Conservation (phyloP, 2,329 filamentous ascomycete species). For the Sporothrix globosa region DNA sequence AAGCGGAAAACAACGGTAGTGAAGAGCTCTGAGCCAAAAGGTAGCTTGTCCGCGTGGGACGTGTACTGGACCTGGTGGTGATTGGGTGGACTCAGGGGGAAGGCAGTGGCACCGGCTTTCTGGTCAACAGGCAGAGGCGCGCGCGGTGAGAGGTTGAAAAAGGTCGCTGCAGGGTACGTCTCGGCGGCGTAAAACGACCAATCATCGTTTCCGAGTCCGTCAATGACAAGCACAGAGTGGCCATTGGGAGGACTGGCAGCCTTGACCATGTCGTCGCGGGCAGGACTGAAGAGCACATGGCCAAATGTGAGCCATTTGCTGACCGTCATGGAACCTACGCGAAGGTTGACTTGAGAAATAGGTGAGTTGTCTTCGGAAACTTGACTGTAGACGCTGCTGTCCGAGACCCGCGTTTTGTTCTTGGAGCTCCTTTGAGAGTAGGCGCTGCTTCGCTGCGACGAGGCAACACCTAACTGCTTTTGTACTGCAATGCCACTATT, state of each 20-base stretch:
- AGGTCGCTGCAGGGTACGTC: conserved; percentile 72
- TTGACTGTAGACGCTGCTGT: conserved; percentile 51
- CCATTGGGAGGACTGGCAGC: conserved; percentile 56
- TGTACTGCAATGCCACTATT: conserved; percentile 37
- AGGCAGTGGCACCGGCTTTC: conserved; percentile 49
- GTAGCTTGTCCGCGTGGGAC: conserved; percentile 67
- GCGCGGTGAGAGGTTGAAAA: conserved; percentile 73
- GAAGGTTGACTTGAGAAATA: conserved; percentile 71
- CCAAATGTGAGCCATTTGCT: conserved; percentile 88
- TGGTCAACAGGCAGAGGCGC: conserved; percentile 54
- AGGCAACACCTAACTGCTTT: conserved; percentile 34
- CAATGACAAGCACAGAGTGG: conserved; percentile 73
- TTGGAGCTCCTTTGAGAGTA: conserved; percentile 39
- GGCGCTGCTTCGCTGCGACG: conserved; percentile 39
- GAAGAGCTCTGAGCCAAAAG: conserved; percentile 76
- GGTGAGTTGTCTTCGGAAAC: conserved; percentile 63
- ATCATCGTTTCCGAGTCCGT: conserved; percentile 83
- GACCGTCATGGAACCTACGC: conserved; percentile 79
- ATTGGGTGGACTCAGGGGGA: conserved; percentile 65
- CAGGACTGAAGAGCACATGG: conserved; percentile 79
- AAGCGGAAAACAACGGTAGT: conserved; percentile 77
- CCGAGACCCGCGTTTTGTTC: conserved; percentile 45
- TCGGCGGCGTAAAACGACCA: conserved; percentile 87
- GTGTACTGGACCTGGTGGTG: conserved; percentile 74
- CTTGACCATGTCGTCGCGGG: conserved; percentile 69